Conservation (phyloP, 2,329 filamentous ascomycete genomes). For the Nectriaceae sp. region DNA sequence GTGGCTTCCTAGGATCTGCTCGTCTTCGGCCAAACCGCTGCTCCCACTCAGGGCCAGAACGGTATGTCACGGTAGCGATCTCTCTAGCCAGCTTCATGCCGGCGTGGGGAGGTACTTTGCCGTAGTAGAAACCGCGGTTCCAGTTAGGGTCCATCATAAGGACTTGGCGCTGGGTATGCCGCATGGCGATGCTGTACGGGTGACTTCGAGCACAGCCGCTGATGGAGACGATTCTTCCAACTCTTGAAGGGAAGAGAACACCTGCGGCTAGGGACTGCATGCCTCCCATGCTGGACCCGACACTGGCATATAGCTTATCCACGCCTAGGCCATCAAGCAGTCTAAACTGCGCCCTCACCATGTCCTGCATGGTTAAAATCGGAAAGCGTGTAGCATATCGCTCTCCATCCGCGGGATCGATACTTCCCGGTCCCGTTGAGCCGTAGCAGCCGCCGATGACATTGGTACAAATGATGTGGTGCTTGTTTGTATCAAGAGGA, state of each 20-base stretch:
- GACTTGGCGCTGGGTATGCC: constrained; percentile 95
- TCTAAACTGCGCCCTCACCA: constrained; percentile 94
- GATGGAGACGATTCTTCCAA: constrained; percentile 82
- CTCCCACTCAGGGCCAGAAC: constrained; percentile 97
- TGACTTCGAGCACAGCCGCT: constrained; percentile 93
- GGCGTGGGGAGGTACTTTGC: constrained; percentile 82
- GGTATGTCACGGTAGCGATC: constrained; percentile 96
- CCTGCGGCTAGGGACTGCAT: constrained; percentile 95
- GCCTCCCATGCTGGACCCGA: constrained; percentile 96
- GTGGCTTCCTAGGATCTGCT: constrained; percentile 82
- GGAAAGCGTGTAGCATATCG: constrained; percentile 93
- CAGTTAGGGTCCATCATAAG: constrained; percentile 99
- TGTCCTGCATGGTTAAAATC: constrained; percentile 93
- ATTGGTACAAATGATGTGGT: constrained; percentile 94
- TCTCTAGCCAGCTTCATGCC: constrained; percentile 98
- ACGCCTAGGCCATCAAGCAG: constrained; percentile 81
- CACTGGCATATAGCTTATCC: constrained; percentile 80
- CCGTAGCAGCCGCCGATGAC: constrained; percentile 95
- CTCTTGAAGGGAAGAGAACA: constrained; percentile 77
- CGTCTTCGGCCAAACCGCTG: constrained; percentile 85
- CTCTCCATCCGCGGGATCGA: constrained; percentile 85
- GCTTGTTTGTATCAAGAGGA: constrained; percentile 86
- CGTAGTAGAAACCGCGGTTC: constrained; percentile 94
- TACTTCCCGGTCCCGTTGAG: constrained; percentile 84
- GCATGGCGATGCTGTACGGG: constrained; percentile 98